Conservation (phyloP, 306 rosid genomes). For the Quillaja saponaria region DNA sequence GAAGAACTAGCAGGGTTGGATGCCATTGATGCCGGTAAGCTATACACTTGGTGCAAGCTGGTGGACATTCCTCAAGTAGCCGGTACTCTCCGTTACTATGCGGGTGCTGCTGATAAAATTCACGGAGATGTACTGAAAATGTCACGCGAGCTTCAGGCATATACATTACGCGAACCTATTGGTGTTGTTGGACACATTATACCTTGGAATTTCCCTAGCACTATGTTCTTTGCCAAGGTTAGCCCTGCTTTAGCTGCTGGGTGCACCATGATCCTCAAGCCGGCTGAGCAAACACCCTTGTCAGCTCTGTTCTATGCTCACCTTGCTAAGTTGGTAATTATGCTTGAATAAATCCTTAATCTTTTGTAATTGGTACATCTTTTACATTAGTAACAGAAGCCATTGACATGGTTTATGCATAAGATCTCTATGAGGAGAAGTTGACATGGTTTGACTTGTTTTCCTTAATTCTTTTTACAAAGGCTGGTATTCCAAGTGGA, state of each 20-base stretch:
- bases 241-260: conserved; percentile 85
- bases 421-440: neutral
- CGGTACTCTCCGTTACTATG: conserved; percentile 59
- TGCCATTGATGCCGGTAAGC: conserved; percentile 66
- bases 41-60: conserved; percentile 39
- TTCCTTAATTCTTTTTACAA: neutral
- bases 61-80: conserved; percentile 55
- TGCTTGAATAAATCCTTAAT: neutral
- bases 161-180: conserved; percentile 72
- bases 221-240: conserved; percentile 53
- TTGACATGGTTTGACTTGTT: neutral
- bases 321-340: conserved; percentile 62
- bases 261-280: conserved; percentile 82
- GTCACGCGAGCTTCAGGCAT: conserved; percentile 49
- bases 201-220: conserved; percentile 83
- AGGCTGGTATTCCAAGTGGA: conserved; percentile 95
- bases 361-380: too few species aligned
- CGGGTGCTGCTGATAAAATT: conserved; percentile 89
- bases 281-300: conserved; percentile 91
- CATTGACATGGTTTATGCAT: too few species aligned
- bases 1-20: conserved; percentile 78
- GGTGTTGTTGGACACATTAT: conserved; percentile 89
- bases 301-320: conserved; percentile 81
- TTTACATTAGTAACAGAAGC: too few species aligned
- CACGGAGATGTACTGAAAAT: conserved; percentile 76